Percentiles rank a stretch among this genome's conserved stretches.
phyloP scores from a whole-genome alignment of 371 early-diverging fungal genomes.

The Mortierella polycephala region DNA sequence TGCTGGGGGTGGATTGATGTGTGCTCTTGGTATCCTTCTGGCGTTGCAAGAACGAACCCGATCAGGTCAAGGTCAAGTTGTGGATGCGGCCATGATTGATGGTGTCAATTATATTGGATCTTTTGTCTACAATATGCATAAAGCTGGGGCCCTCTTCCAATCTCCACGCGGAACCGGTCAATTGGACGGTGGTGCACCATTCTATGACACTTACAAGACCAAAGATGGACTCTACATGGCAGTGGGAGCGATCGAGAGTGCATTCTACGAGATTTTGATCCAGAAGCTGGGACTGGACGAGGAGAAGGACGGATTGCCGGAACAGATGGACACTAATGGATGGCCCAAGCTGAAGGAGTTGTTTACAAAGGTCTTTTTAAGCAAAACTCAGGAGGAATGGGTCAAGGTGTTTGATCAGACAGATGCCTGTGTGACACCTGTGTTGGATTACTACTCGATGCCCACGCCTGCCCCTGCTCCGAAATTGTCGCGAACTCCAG shows the following conservation, averaged over 20 bases:
- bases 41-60: conserved; percentile 70
- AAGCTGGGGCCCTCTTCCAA: conserved; percentile 65
- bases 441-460: conserved; percentile 65
- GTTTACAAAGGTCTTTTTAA: conserved; percentile 63
- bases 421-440: conserved; percentile 83
- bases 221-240: conserved; percentile 76
- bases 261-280: conserved; percentile 73
- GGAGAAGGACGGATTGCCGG: conserved; percentile 54
- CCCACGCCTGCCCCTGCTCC: conserved; percentile 70
- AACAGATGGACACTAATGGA: conserved; percentile 61
- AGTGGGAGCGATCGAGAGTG: conserved; percentile 79
- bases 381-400: conserved; percentile 78
- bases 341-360: conserved; percentile 68
- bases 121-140: conserved; percentile 67
- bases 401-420: conserved; percentile 68
- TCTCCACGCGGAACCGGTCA: conserved; percentile 70
- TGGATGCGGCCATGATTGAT: conserved; percentile 77
- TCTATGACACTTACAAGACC: conserved; percentile 78
- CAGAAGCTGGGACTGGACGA: conserved; percentile 62
- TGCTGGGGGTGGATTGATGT: conserved; percentile 80
- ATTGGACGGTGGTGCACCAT: conserved; percentile 79
- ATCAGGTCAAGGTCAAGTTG: conserved; percentile 77
- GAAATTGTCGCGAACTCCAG: conserved; percentile 69
- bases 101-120: conserved; percentile 31
- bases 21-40: conserved; percentile 75